Percentiles rank a stretch among this genome's conserved stretches.
These are phyloP conservation scores for Jackrogersella minutella DNA, from an alignment of 495 filamentous ascomycete species.

Conservation along the genomic window DNA sequence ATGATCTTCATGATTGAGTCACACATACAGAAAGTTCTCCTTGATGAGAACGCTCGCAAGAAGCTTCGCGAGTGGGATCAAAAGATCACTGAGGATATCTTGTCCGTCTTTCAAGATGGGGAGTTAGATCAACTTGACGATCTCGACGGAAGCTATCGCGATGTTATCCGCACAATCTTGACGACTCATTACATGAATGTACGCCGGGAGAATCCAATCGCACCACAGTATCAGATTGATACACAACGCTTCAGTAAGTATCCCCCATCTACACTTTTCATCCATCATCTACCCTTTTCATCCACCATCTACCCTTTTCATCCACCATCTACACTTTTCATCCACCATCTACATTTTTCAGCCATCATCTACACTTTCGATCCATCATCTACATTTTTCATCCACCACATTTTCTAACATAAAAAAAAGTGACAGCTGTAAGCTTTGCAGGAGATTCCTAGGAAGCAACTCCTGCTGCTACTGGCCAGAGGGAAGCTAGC, in stretches of 20 bases:
- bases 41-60: slow-evolving; percentile 8
- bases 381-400: neutral
- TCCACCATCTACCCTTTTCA: no score
- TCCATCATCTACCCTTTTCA: no score
- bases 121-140: neutral
- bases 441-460: neutral
- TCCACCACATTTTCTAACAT: slow-evolving; percentile 7
- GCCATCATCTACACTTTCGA: no score
- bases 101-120: slow-evolving; percentile 22
- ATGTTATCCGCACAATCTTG: neutral
- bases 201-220: neutral
- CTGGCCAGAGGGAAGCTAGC: neutral
- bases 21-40: slow-evolving; percentile 22
- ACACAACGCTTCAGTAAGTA: neutral
- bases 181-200: neutral
- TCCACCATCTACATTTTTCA: no score
- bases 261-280: no score
- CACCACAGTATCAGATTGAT: neutral
- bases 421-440: neutral
- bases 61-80: slow-evolving; percentile 40
- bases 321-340: no score
- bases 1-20: neutral
- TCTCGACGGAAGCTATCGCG: neutral
- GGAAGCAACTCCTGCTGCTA: neutral
- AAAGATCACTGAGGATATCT: slow-evolving; percentile 30